These are phyloP conservation scores for Phylloporus sp. DNA, from an alignment of 768 basidiomycete genomes.

Conservation along the genomic window DNA sequence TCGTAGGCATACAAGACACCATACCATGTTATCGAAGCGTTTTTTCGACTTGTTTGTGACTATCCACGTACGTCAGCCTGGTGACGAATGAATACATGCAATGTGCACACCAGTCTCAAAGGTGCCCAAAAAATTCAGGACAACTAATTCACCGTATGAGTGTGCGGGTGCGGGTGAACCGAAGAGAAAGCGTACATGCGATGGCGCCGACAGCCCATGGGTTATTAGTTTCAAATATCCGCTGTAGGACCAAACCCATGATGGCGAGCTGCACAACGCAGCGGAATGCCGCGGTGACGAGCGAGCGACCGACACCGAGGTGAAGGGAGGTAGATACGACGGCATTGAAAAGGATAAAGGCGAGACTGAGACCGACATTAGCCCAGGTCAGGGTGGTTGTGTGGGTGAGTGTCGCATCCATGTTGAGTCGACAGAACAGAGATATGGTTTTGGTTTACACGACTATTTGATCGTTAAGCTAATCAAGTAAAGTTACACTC, in stretches of 20 bases:
- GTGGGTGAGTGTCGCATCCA: constrained; percentile 27
- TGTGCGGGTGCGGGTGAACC: background rate
- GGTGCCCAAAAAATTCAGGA: constrained; percentile 75
- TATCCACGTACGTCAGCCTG: constrained; percentile 22
- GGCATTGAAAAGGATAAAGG: constrained; percentile 73
- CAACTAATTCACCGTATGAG: constrained; percentile 34
- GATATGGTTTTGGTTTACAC: background rate
- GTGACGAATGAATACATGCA: background rate
- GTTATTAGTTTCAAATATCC: constrained; percentile 72
- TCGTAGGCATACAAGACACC: background rate
- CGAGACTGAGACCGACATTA: constrained; percentile 74
- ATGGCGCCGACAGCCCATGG: constrained; percentile 74
- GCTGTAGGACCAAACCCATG: constrained; percentile 65
- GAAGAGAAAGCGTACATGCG: constrained; percentile 47
- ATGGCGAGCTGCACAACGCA: constrained; percentile 77
- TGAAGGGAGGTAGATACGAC: constrained; percentile 58
- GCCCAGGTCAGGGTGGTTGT: constrained; percentile 50
- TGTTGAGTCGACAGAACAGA: constrained; percentile 5
- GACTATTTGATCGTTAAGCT: background rate
- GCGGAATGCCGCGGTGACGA: constrained; percentile 65
- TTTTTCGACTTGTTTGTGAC: constrained; percentile 78
- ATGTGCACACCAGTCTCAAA: constrained; percentile 58
- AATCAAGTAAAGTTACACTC: background rate
- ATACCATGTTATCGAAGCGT: constrained; percentile 71
- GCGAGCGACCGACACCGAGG: constrained; percentile 64